Evolutionary conservation across 148 eudicot species (phyloP).

Genomic region (Spergularia bocconei): DNA sequence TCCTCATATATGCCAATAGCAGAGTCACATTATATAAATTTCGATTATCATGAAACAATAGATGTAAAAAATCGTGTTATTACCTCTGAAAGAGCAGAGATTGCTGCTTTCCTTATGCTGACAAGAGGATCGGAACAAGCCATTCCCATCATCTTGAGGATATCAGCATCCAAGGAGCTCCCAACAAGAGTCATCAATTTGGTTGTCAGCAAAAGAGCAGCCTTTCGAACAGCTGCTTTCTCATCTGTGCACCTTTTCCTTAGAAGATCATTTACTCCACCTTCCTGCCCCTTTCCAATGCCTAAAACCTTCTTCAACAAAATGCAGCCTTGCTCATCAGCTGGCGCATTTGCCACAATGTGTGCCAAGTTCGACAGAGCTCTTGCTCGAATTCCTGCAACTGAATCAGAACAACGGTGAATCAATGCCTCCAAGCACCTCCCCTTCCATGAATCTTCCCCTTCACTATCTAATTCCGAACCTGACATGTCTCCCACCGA

Average conservation of each 20-base stretch:
- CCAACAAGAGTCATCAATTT: slow-evolving; percentile 62
- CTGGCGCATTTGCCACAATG: slow-evolving; percentile 48
- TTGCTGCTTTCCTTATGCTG: slow-evolving; percentile 90
- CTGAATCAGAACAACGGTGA: slow-evolving; percentile 71
- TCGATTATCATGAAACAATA: not conserved
- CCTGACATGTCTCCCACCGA: slow-evolving; percentile 39
- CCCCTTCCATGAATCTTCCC: slow-evolving; percentile 55
- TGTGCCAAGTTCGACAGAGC: slow-evolving; percentile 79
- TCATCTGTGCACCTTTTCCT: slow-evolving; percentile 80
- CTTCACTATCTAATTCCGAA: slow-evolving; percentile 29
- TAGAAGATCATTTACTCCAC: slow-evolving; percentile 50
- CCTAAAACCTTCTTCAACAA: slow-evolving; percentile 57
- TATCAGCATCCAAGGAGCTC: slow-evolving; percentile 61
- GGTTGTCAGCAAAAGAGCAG: slow-evolving; percentile 68
- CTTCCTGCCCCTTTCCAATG: slow-evolving; percentile 31
- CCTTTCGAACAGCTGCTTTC: slow-evolving; percentile 93
- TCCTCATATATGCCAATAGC: not conserved
- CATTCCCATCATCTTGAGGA: slow-evolving; percentile 79
- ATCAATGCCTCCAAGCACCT: slow-evolving; percentile 72
- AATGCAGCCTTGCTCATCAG: slow-evolving; percentile 29
- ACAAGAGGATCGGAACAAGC: slow-evolving; percentile 94
- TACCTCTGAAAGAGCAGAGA: slow-evolving; percentile 93
- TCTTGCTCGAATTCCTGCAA: slow-evolving; percentile 75
- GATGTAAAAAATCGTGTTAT: slow-evolving; percentile 14
- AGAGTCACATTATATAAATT: not conserved